phyloP scores from a whole-genome alignment of 1,284 basidiomycete genomes.

The Coniferiporia weirii region DNA sequence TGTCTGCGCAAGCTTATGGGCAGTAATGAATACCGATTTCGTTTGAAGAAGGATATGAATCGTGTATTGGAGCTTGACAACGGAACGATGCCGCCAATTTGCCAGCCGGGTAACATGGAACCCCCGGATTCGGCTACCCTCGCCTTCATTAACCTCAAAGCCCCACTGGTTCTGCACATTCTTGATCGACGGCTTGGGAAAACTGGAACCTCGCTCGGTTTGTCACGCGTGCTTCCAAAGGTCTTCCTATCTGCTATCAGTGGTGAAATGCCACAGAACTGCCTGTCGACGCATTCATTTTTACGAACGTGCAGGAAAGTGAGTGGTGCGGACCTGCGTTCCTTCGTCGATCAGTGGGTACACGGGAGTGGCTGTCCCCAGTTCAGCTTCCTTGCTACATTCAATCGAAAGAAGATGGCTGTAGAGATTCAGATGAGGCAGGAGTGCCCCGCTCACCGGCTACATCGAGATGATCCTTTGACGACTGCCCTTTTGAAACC shows the following conservation, averaged over 20 bases:
- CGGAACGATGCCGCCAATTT: constrained; percentile 89
- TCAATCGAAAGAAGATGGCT: constrained; percentile 97
- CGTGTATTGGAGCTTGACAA: constrained; percentile 88
- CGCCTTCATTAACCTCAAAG: constrained; percentile 92
- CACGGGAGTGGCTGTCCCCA: constrained; percentile 95
- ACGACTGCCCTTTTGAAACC: constrained; percentile 72
- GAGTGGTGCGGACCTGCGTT: constrained; percentile 83
- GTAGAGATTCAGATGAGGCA: constrained; percentile 95
- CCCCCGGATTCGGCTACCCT: constrained; percentile 75
- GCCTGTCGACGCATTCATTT: constrained; percentile 87
- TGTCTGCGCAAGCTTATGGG: constrained; percentile 88
- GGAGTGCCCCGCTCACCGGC: constrained; percentile 71
- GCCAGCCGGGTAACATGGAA: constrained; percentile 80
- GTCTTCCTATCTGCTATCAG: constrained; percentile 92
- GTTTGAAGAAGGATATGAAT: constrained; percentile 95
- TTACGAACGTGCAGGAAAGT: constrained; percentile 91
- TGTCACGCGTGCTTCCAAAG: constrained; percentile 93
- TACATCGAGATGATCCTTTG: constrained; percentile 63
- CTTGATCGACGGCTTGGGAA: constrained; percentile 92
- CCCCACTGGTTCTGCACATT: constrained; percentile 93
- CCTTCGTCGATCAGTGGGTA: constrained; percentile 98
- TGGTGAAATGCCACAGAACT: constrained; percentile 83
- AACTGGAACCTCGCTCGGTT: constrained; percentile 90
- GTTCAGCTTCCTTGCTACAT: constrained; percentile 85
- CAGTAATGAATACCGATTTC: constrained; percentile 96